phyloP scores from a whole-genome alignment of 2,329 filamentous ascomycete species.

The Penicillium sp. region DNA sequence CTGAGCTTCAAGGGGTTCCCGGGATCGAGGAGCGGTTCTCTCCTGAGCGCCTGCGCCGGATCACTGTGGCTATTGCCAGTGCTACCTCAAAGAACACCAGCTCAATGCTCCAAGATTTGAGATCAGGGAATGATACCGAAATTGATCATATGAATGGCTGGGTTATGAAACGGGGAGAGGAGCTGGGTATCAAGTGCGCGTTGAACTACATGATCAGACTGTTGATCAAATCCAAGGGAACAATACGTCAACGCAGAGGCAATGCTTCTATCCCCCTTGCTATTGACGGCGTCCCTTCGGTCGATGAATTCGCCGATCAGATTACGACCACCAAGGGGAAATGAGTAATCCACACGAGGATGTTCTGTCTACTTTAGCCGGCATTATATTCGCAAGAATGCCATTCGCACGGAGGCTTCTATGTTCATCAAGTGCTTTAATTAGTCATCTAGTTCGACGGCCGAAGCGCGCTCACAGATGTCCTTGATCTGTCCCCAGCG shows the following conservation, averaged over 20 bases:
- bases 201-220: constrained; percentile 72
- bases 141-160: constrained; percentile 88
- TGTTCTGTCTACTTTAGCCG: background rate
- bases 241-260: constrained; percentile 40
- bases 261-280: constrained; percentile 35
- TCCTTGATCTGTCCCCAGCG: constrained; percentile 43
- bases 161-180: constrained; percentile 70
- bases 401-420: background rate
- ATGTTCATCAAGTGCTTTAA: background rate
- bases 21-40: constrained; percentile 61
- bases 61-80: constrained; percentile 56
- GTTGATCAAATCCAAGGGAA: constrained; percentile 69
- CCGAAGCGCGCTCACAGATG: constrained; percentile 32
- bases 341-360: background rate
- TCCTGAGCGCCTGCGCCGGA: constrained; percentile 60
- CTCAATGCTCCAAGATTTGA: constrained; percentile 67
- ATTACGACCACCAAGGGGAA: background rate
- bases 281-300: constrained; percentile 8
- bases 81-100: constrained; percentile 42
- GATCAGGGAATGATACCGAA: constrained; percentile 65
- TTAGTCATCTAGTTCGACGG: constrained; percentile 9
- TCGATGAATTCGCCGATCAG: background rate
- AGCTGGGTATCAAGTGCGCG: constrained; percentile 69
- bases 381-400: background rate
- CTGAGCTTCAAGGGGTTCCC: constrained; percentile 66